These are phyloP conservation scores for Pythium apleroticum DNA, from an alignment of 352 stramenopile genomes.

Conservation along the genomic window DNA sequence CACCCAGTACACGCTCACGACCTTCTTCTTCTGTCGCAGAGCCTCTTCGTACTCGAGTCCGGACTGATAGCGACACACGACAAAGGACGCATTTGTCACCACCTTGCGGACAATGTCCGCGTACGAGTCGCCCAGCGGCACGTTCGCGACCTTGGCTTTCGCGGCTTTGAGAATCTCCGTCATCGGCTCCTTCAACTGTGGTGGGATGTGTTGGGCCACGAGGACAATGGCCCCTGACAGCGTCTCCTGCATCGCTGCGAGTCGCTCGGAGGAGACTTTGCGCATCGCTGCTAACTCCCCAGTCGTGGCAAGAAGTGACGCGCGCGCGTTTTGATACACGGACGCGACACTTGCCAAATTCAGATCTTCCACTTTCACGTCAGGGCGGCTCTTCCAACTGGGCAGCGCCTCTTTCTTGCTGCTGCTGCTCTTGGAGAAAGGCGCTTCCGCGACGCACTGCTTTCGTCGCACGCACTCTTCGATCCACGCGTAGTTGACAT, in stretches of 20 bases:
- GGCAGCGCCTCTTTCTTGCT: conserved; percentile 7
- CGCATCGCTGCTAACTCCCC: conserved; percentile 24
- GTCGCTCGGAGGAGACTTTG: conserved; percentile 39
- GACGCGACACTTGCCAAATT: conserved; percentile 2
- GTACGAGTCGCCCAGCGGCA: conserved; percentile 68
- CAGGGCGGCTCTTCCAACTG: conserved; percentile 21
- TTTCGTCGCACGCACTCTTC: conserved; percentile 73
- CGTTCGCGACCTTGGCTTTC: conserved; percentile 79
- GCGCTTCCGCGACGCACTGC: conserved; percentile 50
- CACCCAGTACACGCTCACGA: conserved; percentile 85
- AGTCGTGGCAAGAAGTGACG: conserved; percentile 1
- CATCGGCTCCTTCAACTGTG: conserved; percentile 59
- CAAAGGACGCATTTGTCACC: conserved; percentile 74
- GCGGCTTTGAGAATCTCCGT: conserved; percentile 63
- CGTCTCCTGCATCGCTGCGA: conserved; percentile 49
- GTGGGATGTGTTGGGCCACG: conserved; percentile 72
- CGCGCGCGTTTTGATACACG: conserved; percentile 20
- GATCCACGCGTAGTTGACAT: conserved; percentile 81
- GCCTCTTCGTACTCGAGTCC: conserved; percentile 84
- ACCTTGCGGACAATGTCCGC: conserved; percentile 77
- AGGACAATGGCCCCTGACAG: conserved; percentile 66
- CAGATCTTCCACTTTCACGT: conserved; percentile 25
- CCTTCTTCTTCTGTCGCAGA: conserved; percentile 58
- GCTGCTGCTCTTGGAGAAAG: conserved; percentile 18
- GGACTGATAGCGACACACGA: conserved; percentile 79